phyloP scores from a whole-genome alignment of 306 rosid species.

The Glycine soja region DNA sequence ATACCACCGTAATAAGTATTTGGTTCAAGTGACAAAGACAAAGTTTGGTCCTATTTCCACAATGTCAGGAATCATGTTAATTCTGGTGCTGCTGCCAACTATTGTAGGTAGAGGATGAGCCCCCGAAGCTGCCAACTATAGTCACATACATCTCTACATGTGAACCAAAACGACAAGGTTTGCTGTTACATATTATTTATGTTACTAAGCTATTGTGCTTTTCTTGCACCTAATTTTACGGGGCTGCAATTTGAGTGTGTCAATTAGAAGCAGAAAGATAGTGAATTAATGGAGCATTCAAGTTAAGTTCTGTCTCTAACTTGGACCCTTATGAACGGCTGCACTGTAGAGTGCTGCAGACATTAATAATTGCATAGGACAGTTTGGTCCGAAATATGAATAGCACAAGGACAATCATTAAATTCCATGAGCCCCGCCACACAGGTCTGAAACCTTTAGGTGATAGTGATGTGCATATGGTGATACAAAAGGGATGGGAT shows the following conservation, averaged over 20 bases:
- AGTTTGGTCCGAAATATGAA: constrained; percentile 29
- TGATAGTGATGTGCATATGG: background rate
- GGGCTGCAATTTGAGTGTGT: no score
- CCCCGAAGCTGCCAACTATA: background rate
- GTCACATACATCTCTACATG: background rate
- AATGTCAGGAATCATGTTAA: background rate
- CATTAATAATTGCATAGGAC: background rate
- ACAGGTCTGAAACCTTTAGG: constrained; percentile 7
- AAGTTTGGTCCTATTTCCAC: constrained; percentile 14
- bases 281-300: no score
- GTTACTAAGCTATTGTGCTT: no score
- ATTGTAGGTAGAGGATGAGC: background rate
- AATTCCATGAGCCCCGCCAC: constrained; percentile 33
- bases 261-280: background rate
- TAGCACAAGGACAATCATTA: constrained; percentile 32
- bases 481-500: no score
- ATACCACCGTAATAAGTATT: background rate
- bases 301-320: no score
- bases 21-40: background rate
- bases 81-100: background rate
- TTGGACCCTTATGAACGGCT: no score
- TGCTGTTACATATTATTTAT: background rate
- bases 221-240: no score
- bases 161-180: constrained; percentile 18
- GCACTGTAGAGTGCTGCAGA: background rate